Conservation (phyloP, 2,329 filamentous ascomycete genomes). For the Aspergillus pseudoglaucus region DNA sequence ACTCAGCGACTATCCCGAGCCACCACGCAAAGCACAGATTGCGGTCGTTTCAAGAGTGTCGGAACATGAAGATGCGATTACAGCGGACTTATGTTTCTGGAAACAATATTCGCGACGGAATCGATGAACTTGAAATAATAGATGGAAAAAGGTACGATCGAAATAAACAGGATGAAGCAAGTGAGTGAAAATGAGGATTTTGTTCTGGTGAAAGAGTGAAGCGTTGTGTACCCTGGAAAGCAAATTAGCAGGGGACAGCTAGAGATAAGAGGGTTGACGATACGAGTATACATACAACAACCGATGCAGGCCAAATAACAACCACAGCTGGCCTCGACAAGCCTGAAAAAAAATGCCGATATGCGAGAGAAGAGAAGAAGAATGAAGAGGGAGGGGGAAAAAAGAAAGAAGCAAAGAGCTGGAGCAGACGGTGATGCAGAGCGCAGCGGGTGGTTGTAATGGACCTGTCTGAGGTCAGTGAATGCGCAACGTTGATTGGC, state of each 20-base stretch:
- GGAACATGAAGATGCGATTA: constrained; percentile 1
- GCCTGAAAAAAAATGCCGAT: neutral
- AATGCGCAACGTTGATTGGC: no score
- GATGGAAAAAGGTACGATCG: no score
- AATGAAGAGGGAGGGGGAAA: neutral
- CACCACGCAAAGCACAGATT: neutral
- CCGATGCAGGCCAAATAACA: neutral
- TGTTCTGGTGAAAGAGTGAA: no score
- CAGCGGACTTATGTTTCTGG: no score
- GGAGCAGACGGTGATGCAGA: constrained; percentile 1
- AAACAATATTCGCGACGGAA: no score
- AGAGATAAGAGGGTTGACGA: neutral
- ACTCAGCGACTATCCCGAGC: neutral
- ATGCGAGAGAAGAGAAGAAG: neutral
- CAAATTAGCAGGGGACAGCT: neutral
- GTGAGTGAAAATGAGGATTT: no score
- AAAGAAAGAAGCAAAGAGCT: constrained; percentile 6
- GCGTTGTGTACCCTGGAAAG: no score
- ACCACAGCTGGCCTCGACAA: neutral
- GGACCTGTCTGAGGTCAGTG: neutral
- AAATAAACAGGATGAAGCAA: no score
- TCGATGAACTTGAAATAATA: no score
- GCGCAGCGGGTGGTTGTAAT: neutral
- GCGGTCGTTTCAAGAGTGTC: constrained; percentile 37
- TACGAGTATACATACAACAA: no score